These are phyloP conservation scores for Lippia alba DNA, from an alignment of 305 asterid genomes.

Conservation along the genomic window DNA sequence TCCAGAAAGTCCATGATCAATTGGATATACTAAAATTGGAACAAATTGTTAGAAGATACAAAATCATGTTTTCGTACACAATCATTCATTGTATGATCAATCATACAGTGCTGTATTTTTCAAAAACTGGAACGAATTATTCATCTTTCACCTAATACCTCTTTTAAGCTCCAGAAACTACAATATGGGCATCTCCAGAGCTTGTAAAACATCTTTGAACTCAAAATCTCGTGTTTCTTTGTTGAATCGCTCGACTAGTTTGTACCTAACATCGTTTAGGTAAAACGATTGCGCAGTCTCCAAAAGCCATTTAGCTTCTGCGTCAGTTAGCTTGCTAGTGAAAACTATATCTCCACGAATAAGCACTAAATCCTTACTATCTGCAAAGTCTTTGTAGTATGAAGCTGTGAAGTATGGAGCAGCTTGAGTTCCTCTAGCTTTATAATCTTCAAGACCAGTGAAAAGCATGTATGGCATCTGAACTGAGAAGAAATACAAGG, in stretches of 20 bases:
- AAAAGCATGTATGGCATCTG: slow-evolving; percentile 89
- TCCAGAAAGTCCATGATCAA: no score
- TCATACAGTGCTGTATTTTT: background rate
- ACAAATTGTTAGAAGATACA: no score
- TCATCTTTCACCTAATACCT: slow-evolving; percentile 9
- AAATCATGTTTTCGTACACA: no score
- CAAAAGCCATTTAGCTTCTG: slow-evolving; percentile 84
- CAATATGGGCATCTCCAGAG: slow-evolving; percentile 81
- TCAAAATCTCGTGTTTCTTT: slow-evolving; percentile 78
- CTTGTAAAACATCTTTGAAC: slow-evolving; percentile 86
- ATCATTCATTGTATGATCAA: no score
- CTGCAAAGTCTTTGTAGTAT: slow-evolving; percentile 82
- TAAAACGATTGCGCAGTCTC: slow-evolving; percentile 89
- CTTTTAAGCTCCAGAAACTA: slow-evolving; percentile 36
- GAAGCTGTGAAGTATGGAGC: slow-evolving; percentile 83
- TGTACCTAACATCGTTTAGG: slow-evolving; percentile 85
- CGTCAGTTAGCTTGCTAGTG: slow-evolving; percentile 83
- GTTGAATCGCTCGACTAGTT: slow-evolving; percentile 88
- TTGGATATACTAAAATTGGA: no score
- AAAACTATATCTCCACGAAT: slow-evolving; percentile 85
- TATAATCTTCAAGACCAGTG: slow-evolving; percentile 94
- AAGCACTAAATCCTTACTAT: slow-evolving; percentile 85
- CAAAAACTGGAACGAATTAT: background rate
- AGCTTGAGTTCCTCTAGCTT: slow-evolving; percentile 97
- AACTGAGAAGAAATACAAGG: slow-evolving; percentile 48